Base-by-base conservation (phyloP, 345 rosid species). In the Raphanus sativus region DNA sequence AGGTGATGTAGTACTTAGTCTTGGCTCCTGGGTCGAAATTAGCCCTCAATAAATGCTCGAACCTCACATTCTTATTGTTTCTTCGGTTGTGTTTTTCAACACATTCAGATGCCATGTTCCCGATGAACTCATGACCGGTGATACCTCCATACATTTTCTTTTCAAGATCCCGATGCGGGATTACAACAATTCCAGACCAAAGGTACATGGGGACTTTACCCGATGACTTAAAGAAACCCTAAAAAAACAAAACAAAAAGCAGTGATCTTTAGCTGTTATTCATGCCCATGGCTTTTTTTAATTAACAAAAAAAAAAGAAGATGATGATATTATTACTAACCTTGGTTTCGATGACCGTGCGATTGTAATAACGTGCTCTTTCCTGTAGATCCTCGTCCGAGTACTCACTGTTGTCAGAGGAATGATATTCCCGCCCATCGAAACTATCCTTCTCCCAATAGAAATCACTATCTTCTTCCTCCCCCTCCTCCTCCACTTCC, bases 1-100 rank as follows among this genome's bases (percentile, higher is more conserved):
- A 65, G 0, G 71, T 74, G 65, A 65, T 55, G 64, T 65, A 74
- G 40, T 15, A 66, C 77, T 40, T 74, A 5, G 71, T 16, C 21
- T 4, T 64, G 0, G 6, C 12, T 4, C 77, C 65, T 6, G 71
- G 65, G 2, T 54, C 16, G 30, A 15, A 74, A 74, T 74, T 65
- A 1, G 56, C 71, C 40, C 77, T 74, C 71, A 65, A n/a, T 4
- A 48, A 1, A 45, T 32, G 21, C 4, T 29, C 76, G 5, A 62
- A 62, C 1, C 1, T 45, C 8, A 73, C 32, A 6, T 2, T 55
- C 32, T 69, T 69, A 0, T 29, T 4, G 4, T 38, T 38, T 2
- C 38, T 32, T 59, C 48, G 11, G 58, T 59, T 71, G 4, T 13
- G 42, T 38, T 60, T 26, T 2, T 26, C 38, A 1, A 71, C 56